These are phyloP conservation scores for Gelatoporia subvermispora DNA, from an alignment of 768 basidiomycete species.

Conservation along the genomic window DNA sequence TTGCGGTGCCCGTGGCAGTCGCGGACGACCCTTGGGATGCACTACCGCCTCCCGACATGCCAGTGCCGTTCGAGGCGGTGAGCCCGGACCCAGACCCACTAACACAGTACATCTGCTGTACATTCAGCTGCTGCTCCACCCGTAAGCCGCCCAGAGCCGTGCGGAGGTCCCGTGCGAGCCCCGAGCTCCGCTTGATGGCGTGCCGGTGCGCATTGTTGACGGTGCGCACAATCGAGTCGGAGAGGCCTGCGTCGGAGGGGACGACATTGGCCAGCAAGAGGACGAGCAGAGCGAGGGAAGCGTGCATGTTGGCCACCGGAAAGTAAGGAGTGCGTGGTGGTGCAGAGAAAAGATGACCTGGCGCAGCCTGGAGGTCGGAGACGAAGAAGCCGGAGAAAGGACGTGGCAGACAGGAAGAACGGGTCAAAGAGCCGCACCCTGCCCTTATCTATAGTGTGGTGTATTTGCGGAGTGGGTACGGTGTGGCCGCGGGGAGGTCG, in stretches of 20 bases:
- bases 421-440: too few relatives aligned
- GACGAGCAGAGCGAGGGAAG: slow-evolving; percentile 22
- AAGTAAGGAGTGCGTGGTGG: not conserved
- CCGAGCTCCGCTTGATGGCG: slow-evolving; percentile 55
- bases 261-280: slow-evolving; percentile 27
- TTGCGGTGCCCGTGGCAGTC: slow-evolving; percentile 7
- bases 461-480: too few relatives aligned
- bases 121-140: slow-evolving; percentile 19
- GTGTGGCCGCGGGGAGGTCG: too few relatives aligned
- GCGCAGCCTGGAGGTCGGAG: too few relatives aligned
- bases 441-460: too few relatives aligned
- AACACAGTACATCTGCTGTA: slow-evolving; percentile 32
- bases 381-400: too few relatives aligned
- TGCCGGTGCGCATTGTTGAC: slow-evolving; percentile 49
- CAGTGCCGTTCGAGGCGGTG: slow-evolving; percentile 3
- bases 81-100: slow-evolving; percentile 15
- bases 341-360: too few relatives aligned
- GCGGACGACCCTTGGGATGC: slow-evolving; percentile 8
- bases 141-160: slow-evolving; percentile 55
- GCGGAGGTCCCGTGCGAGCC: slow-evolving; percentile 66
- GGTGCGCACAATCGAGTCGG: slow-evolving; percentile 36
- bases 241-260: slow-evolving; percentile 22
- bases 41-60: slow-evolving; percentile 3
- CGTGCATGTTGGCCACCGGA: slow-evolving; percentile 16
- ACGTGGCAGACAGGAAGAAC: too few relatives aligned